Percentiles rank a stretch among this genome's conserved stretches.
phyloP scores from a whole-genome alignment of 768 basidiomycete species.

The Xanthoconium purpureum region DNA sequence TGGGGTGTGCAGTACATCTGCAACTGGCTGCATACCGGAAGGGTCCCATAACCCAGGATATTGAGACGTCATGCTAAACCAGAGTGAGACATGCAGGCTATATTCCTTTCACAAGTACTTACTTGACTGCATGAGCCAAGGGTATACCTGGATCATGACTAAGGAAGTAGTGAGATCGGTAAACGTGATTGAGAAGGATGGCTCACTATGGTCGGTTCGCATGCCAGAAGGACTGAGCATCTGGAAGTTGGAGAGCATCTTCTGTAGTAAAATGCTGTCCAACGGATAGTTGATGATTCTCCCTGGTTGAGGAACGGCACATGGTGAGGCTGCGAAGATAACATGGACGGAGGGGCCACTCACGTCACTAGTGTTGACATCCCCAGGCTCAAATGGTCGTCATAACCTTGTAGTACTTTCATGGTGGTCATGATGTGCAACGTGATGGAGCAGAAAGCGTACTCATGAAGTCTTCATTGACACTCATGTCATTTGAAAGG shows the following conservation, averaged over 20 bases:
- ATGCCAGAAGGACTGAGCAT: not conserved
- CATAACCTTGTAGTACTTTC: not conserved
- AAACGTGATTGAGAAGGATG: no score
- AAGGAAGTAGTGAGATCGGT: no score
- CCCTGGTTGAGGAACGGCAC: not conserved
- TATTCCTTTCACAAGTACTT: no score
- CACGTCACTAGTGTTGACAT: not conserved
- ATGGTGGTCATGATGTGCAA: not conserved
- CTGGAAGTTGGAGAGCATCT: not conserved
- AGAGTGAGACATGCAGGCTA: no score
- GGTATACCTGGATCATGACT: no score
- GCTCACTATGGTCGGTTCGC: not conserved
- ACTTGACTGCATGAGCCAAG: no score
- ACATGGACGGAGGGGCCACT: not conserved
- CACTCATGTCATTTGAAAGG: no score
- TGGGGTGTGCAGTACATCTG: no score
- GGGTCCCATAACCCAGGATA: no score
- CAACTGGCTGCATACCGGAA: no score
- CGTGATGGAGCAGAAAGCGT: not conserved
- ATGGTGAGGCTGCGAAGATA: not conserved
- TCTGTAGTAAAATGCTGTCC: not conserved
- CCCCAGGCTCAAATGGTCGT: not conserved
- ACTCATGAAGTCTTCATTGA: not conserved
- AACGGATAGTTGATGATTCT: not conserved
- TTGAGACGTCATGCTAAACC: no score